Evolutionary conservation across 2,329 filamentous ascomycete genomes (phyloP), one percentile per base, ranked within the genome.

Genomic region (Xylariaceae sp.): DNA sequence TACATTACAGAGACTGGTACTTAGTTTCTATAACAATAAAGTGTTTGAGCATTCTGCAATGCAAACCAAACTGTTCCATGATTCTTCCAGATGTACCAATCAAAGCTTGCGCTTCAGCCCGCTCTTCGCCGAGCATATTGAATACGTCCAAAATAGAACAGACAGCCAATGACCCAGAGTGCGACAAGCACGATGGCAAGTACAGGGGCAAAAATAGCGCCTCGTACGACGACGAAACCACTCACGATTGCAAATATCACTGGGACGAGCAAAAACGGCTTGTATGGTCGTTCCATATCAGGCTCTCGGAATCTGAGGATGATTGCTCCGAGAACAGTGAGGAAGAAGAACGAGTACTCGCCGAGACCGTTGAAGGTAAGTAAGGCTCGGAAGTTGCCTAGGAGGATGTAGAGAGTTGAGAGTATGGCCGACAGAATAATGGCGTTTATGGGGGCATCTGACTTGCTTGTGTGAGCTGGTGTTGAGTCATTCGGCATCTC

Each of bases 291-390:
- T 0, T 68, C 57, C 2, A 85, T 67, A 0, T 67, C 62, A 0
- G 81, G 82, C 60, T 85, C 80, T 1, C 77, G 73, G 48, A 73
- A 74, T 11, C 82, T 74, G 39, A 85, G 64, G 14, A 83, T 66
- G 10, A 84, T 68, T 1, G 80, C 75, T 0, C 81, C 82, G 0
- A 83, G 58, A 0, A 84, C 81, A 0, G 81, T 81, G 30, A 83
- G 70, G 58, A 85, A 82, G 67, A 85, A 85, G 64, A 85, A 85
- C 0, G 81, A 76, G 61, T 81, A 85, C 57, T 82, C 78, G 12
- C 77, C 78, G 4, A 82, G 66, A 0, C 79, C 79, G 45, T 81
- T 81, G 55, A 82, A 82, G 0, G 80, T 84, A 11, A 85, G 59
- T 0, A 85, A 73, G 0, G 78, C 76, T 32, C 81, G 75, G 67